Evolutionary conservation across 129 eudicot genomes (phyloP), one percentile per base, ranked within the genome.

Genomic region (Lonicera japonica): DNA sequence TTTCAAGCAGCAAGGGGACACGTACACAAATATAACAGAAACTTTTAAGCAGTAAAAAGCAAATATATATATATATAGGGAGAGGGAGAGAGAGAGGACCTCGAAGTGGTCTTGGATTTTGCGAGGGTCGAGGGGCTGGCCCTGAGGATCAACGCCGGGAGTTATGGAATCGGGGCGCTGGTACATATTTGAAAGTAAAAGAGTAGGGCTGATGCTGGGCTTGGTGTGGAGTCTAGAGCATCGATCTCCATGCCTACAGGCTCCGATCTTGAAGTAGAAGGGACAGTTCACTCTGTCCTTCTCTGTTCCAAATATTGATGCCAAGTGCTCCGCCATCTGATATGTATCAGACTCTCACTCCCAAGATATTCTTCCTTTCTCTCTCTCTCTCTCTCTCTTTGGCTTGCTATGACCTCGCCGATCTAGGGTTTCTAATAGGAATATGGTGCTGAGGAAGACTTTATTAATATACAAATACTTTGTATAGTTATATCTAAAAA

Each of bases 221-320:
- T 90, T 90, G 1, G 97, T 90, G 72, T 86, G 97, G 55, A 86
- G 92, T 45, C 95, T 61, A 5, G 95, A 86, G 70, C 97, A 90
- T 12, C 94, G 82, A 67, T 90, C 97, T 13, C 95, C 95, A 64
- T 90, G 95, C n/a, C 95, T 63, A 58, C 97, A 90, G 17, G 97
- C 97, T 52, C 97, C 97, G 72, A 90, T 90, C 89, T 86, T 90
- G 82, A 90, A 90, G 83, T 90, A 86, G 76, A 90, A 90, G 0
- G 95, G 97, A 61, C 97, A 90, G 79, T 90, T 90, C 65, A 90
- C 97, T 58, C 97, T 68, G 74, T 90, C 97, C 68, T 90, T 90
- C 81, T 86, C 97, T 21, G 95, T 90, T 0, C 97, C 95, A 68
- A 90, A 90, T 54, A 90, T 90, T 8, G 97, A 86, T 12, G 97